Evolutionary conservation across 2,329 filamentous ascomycete genomes (phyloP).

Genomic region (Sphaceloma murrayae): DNA sequence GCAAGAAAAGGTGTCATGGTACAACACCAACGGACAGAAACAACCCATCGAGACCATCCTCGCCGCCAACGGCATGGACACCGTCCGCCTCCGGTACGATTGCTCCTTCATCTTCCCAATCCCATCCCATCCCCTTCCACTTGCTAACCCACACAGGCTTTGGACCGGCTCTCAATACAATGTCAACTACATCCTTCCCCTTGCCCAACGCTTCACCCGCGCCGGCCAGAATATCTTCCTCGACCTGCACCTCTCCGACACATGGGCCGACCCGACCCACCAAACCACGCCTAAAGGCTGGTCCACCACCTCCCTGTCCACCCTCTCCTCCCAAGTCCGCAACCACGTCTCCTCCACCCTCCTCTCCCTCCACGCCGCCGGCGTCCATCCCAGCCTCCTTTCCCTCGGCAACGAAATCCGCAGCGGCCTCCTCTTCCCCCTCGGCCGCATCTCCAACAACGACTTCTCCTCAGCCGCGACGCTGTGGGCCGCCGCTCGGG

Average conservation of each 20-base stretch:
- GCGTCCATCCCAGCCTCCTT: slow-evolving; percentile 33
- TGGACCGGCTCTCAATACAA: too few species aligned
- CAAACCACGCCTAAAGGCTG: slow-evolving; percentile 30
- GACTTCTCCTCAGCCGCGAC: slow-evolving; percentile 29
- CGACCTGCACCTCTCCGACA: slow-evolving; percentile 26
- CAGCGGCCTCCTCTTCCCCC: slow-evolving; percentile 30
- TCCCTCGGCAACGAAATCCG: slow-evolving; percentile 33
- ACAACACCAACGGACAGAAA: slow-evolving; percentile 4
- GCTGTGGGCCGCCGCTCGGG: slow-evolving; percentile 26
- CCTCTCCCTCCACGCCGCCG: slow-evolving; percentile 31
- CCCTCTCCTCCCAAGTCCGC: slow-evolving; percentile 28
- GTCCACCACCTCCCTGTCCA: slow-evolving; percentile 30
- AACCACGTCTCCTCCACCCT: slow-evolving; percentile 31
- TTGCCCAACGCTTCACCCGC: slow-evolving; percentile 28
- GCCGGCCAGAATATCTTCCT: slow-evolving; percentile 32
- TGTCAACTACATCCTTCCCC: slow-evolving; percentile 27
- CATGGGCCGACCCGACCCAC: slow-evolving; percentile 32
- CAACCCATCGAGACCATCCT: slow-evolving; percentile 26
- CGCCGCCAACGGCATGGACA: slow-evolving; percentile 30
- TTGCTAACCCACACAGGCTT: too few species aligned
- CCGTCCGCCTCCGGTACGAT: slow-evolving; percentile 27
- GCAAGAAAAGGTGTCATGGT: slow-evolving; percentile 7
- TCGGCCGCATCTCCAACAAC: slow-evolving; percentile 26
- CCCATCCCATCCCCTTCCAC: too few species aligned
- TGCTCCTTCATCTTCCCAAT: too few species aligned